Percentiles rank a stretch among this genome's conserved stretches.
Evolutionary conservation across 2,329 filamentous ascomycete species (phyloP).

Genomic region (Ophiostoma triangulosporum): DNA sequence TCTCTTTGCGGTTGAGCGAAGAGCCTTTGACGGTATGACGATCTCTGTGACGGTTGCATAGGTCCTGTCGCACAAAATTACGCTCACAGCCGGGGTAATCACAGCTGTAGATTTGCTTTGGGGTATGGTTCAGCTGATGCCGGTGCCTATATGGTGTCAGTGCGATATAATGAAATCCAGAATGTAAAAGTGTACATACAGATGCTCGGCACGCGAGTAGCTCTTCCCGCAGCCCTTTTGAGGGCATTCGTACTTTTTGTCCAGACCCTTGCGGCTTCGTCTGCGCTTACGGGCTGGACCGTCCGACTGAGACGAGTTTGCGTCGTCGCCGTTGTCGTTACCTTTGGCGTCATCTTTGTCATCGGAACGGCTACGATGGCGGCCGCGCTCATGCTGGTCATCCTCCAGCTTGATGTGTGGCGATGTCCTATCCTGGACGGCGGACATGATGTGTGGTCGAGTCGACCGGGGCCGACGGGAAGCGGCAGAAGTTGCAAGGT

Average conservation of each 20-base stretch:
- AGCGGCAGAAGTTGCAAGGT: background rate
- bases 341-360: slow-evolving; percentile 23
- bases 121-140: slow-evolving; percentile 90
- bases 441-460: slow-evolving; percentile 21
- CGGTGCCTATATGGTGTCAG: slow-evolving; percentile 44
- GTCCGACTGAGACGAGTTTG: slow-evolving; percentile 39
- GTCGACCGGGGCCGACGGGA: background rate
- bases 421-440: slow-evolving; percentile 27
- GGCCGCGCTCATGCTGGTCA: slow-evolving; percentile 22
- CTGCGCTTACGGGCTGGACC: slow-evolving; percentile 47
- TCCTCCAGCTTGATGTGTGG: slow-evolving; percentile 29
- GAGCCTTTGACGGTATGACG: slow-evolving; percentile 70
- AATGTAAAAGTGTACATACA: slow-evolving; percentile 41
- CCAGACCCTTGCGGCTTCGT: slow-evolving; percentile 62
- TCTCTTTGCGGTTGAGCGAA: slow-evolving; percentile 61
- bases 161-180: background rate
- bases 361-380: slow-evolving; percentile 26
- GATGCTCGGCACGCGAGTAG: slow-evolving; percentile 89
- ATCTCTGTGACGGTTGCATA: slow-evolving; percentile 75
- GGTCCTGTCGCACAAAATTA: slow-evolving; percentile 83
- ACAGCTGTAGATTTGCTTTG: slow-evolving; percentile 89
- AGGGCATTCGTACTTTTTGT: slow-evolving; percentile 74
- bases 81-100: slow-evolving; percentile 84
- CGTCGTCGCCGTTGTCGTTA: slow-evolving; percentile 26
- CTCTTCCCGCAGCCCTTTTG: slow-evolving; percentile 85